phyloP scores from a whole-genome alignment of 2,329 filamentous ascomycete species.

The Colletotrichum tropicale region DNA sequence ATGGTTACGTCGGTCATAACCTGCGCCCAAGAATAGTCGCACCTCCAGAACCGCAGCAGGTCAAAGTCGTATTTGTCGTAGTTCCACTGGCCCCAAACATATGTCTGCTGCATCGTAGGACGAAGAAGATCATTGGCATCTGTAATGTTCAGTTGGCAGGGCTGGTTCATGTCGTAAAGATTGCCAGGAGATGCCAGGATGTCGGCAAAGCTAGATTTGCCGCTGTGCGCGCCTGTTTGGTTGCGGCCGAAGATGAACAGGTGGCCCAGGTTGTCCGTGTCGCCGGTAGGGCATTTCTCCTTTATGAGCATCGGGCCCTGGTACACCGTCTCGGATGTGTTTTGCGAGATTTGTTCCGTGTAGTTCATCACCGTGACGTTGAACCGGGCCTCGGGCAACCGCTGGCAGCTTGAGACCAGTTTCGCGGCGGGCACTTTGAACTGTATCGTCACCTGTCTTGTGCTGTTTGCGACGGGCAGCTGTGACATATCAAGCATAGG shows the following conservation, averaged over 20 bases:
- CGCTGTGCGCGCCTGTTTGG: neutral
- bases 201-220: neutral
- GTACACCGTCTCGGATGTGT: neutral
- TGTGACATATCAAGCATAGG: neutral
- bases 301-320: neutral
- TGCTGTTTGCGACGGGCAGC: neutral
- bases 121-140: neutral
- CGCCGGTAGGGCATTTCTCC: neutral
- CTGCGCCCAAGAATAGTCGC: neutral
- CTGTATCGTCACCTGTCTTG: neutral
- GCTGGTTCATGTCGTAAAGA: neutral
- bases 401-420: neutral
- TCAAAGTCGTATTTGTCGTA: neutral
- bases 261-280: neutral
- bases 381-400: neutral
- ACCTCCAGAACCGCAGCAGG: neutral
- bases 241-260: neutral
- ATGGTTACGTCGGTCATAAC: neutral
- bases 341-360: neutral
- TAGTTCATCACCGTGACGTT: neutral
- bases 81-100: neutral
- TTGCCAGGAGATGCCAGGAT: neutral
- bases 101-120: neutral
- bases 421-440: neutral
- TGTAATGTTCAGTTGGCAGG: neutral